These are phyloP conservation scores for Breviolum minutum DNA, from an alignment of 73 alveolate species.

Conservation along the genomic window DNA sequence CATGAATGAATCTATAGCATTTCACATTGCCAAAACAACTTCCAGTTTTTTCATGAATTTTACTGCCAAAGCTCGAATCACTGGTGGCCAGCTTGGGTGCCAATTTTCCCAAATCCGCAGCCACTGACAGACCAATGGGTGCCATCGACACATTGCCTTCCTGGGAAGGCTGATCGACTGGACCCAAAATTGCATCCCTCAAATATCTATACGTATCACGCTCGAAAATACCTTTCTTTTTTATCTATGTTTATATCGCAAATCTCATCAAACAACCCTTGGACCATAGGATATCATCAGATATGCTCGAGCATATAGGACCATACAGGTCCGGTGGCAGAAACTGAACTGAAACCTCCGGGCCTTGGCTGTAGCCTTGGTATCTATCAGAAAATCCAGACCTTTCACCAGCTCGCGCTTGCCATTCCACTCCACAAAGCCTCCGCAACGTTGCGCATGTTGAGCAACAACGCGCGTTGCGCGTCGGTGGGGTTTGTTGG, in stretches of 20 bases:
- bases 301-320: no score
- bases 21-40: no score
- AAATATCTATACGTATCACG: not conserved
- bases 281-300: no score
- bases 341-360: not conserved
- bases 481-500: not conserved
- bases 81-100: conserved; percentile 56
- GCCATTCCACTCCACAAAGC: conserved; percentile 85
- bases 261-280: no score
- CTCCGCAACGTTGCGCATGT: not conserved
- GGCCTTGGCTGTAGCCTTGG: conserved; percentile 74
- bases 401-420: conserved; percentile 70
- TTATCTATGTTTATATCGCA: not conserved
- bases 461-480: not conserved
- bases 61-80: conserved; percentile 13
- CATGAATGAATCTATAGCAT: not conserved
- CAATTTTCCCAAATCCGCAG: conserved; percentile 55
- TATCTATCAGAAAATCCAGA: conserved; percentile 30
- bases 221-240: not conserved
- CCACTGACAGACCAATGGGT: conserved; percentile 57
- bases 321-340: no score
- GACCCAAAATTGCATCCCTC: no score
- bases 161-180: not conserved
- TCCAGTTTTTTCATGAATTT: no score
- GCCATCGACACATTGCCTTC: conserved; percentile 72